Evolutionary conservation across 75 land plant species (phyloP), one percentile per base, ranked within the genome.

Genomic region (Pinus albicaulis): DNA sequence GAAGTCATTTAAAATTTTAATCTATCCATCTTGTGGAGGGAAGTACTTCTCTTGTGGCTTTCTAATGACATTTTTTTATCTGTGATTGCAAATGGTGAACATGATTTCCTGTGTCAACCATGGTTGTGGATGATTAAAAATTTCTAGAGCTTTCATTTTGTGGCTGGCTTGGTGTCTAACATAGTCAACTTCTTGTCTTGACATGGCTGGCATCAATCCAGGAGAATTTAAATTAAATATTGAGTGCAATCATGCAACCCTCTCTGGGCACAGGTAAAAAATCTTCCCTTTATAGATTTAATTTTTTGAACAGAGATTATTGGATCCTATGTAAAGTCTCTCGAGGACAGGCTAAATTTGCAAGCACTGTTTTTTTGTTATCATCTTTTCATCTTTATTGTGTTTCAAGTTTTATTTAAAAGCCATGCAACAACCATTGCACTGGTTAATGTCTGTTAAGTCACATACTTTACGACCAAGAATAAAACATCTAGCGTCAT

Each of bases 191-290:
- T 15, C 12, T 56, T 19, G 11, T 16, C 36, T 22, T 75, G 13
- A 15, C n/a, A 7, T 72, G 22, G 23, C 52, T 73, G 19, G 19
- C 20, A 15, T 44, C 28, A 48, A 41, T 77, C 71, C 87, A 96
- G 99, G 74, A 55, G 95, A 96, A 22, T 96, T 92, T 55, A 94
- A 96, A 65, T 84, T 96, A 23, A 96, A 96, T 75, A 86, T 96
- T 59, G 99, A 96, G 74, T 96, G 99, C 82, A 96, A 96, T 77
- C 99, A 96, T 87, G 99, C 98, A n/a, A 96, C 99, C 19, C 86
- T 96, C 13, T 83, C 99, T 57, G 95, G 95, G 55, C 99, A 96
- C 82, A 96, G 99, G 98, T 96, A 72, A n/a, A 56, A 19, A 2
- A 59, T 5, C 5, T 16, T 72, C 44, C 58, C 36, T 68, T 44